Percentiles rank a stretch among this genome's conserved stretches.
phyloP scores from a whole-genome alignment of 768 basidiomycete species.

The Mycena filopes region DNA sequence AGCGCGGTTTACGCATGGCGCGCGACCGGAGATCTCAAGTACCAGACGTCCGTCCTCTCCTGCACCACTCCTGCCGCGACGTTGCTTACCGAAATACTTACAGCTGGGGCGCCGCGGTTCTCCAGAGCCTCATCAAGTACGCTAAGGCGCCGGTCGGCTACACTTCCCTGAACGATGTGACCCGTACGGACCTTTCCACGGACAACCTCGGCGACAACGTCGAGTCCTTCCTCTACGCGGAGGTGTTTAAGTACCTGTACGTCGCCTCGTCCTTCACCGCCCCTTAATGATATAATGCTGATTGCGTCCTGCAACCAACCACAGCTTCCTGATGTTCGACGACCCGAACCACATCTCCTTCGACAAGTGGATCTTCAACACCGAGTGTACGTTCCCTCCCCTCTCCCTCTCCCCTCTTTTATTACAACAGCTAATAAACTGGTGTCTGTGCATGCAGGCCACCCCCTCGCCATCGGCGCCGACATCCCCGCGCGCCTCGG shows the following conservation, averaged over 20 bases:
- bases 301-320: neutral
- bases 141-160: constrained; percentile 20
- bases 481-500: constrained; percentile 13
- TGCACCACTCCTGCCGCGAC: neutral
- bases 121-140: constrained; percentile 23
- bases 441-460: too few species aligned
- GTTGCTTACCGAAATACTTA: neutral
- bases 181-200: constrained; percentile 21
- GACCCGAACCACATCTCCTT: constrained; percentile 25
- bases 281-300: neutral
- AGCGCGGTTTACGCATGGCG: constrained; percentile 27
- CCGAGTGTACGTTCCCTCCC: constrained; percentile 13
- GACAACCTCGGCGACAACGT: constrained; percentile 26
- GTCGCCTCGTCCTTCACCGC: too few species aligned
- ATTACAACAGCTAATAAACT: neutral
- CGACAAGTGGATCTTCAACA: constrained; percentile 26
- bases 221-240: constrained; percentile 25
- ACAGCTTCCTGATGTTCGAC: constrained; percentile 25
- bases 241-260: constrained; percentile 26
- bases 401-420: neutral
- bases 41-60: constrained; percentile 11
- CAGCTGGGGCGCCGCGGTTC: constrained; percentile 21
- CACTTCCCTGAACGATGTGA: constrained; percentile 19
- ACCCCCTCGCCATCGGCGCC: constrained; percentile 24
- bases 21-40: constrained; percentile 24